Base-by-base conservation (phyloP, 768 basidiomycete genomes). In the Suillus luteus region DNA sequence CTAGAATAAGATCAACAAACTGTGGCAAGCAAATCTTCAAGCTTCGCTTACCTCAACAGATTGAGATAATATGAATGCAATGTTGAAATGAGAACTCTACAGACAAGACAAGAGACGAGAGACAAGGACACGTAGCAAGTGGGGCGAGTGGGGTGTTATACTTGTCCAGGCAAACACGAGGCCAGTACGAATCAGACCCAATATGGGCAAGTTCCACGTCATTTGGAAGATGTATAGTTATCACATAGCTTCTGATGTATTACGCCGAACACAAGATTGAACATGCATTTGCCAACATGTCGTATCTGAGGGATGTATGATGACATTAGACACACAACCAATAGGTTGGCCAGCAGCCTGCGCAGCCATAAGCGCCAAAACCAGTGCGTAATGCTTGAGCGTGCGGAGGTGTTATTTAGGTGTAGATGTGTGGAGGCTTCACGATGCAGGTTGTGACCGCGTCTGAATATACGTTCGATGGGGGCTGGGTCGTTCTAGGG, bases 381-480 rank as follows among this genome's bases (percentile, higher is more conserved):
- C 43, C 3, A 11, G 19, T 19, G 19, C 19, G 9, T 11, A n/a
- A n/a, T 44, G 19, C 43, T 44, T 8, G 43, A 44, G 43, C 31
- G 31, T 44, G 43, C 19, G 43, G 17, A 19, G 17, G 19, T 19
- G 7, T 43, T 44, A n/a, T 44, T 19, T 44, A 7, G 43, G 5
- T 19, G 17, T 2, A 19, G 43, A n/a, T 19, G 3, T 19, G 10
- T 44, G 43, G 19, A n/a, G 19, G 19, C 43, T n/a, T n/a, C 19
- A 44, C 12, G 31, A 38, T 9, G 38, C 38, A 15, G 14, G 14
- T 40, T 40, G 37, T 93, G 41, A 96, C 77, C 0, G 92, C 89
- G 17, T 86, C 82, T 89, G 92, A 97, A 31, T 27, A 99, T 90
- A 17, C 85, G 83, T 9, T 87, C 81, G 15, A 81, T 4, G 92